Conservation (phyloP, 2,329 filamentous ascomycete species). For the Hypoxylon sp. region DNA sequence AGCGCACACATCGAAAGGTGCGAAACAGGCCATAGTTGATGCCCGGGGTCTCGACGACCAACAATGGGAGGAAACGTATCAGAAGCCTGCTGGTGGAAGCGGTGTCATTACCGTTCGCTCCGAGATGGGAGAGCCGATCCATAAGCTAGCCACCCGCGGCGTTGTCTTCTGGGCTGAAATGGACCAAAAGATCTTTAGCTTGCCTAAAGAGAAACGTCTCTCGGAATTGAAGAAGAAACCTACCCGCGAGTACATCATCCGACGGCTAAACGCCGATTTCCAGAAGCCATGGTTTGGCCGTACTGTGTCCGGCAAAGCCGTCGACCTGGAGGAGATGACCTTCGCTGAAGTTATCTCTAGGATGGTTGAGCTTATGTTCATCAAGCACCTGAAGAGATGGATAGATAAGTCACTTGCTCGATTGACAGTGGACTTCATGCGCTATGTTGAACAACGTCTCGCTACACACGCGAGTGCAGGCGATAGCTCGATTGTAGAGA, state of each 20-base stretch:
- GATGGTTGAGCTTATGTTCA: slow-evolving; percentile 60
- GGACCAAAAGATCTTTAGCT: slow-evolving; percentile 51
- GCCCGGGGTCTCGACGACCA: slow-evolving; percentile 57
- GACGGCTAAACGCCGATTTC: slow-evolving; percentile 61
- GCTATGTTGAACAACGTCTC: slow-evolving; percentile 44
- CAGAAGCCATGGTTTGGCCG: slow-evolving; percentile 63
- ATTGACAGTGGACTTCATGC: slow-evolving; percentile 45
- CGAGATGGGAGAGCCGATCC: slow-evolving; percentile 57
- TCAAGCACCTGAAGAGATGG: slow-evolving; percentile 54
- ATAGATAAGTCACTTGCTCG: slow-evolving; percentile 52
- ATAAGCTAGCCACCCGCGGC: slow-evolving; percentile 55
- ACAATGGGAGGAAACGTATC: slow-evolving; percentile 62
- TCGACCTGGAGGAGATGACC: slow-evolving; percentile 62
- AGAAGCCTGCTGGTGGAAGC: slow-evolving; percentile 46
- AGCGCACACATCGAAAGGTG: slow-evolving; percentile 57
- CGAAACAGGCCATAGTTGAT: slow-evolving; percentile 59
- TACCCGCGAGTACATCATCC: slow-evolving; percentile 57
- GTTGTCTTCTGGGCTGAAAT: slow-evolving; percentile 55
- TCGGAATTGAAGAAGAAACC: slow-evolving; percentile 57
- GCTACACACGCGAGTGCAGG: slow-evolving; percentile 2
- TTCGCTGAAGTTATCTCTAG: slow-evolving; percentile 60
- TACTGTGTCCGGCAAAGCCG: slow-evolving; percentile 56
- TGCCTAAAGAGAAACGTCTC: slow-evolving; percentile 53
- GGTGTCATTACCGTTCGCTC: slow-evolving; percentile 48
- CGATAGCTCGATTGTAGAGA: slow-evolving; percentile 8